phyloP scores from a whole-genome alignment of 257 asterid species.

The Plantago major region DNA sequence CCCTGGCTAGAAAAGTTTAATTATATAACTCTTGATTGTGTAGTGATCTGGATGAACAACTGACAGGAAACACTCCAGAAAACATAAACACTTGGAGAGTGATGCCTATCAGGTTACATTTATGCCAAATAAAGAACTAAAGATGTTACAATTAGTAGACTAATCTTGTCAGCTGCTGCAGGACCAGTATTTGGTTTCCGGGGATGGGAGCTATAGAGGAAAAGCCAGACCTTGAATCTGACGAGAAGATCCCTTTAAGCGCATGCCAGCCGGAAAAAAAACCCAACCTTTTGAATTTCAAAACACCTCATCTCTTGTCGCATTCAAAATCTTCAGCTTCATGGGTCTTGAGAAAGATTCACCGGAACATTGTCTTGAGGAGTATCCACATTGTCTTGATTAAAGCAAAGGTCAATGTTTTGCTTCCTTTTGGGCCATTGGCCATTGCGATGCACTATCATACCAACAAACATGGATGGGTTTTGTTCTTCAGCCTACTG shows the following conservation, averaged over 20 bases:
- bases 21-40: no score
- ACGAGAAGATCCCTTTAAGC: conserved; percentile 61
- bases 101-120: no score
- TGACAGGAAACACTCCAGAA: no score
- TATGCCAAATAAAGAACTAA: no score
- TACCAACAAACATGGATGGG: conserved; percentile 75
- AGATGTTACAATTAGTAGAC: no score
- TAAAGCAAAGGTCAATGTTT: conserved; percentile 68
- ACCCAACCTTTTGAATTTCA: conserved; percentile 45
- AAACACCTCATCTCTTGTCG: conserved; percentile 37
- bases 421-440: conserved; percentile 88
- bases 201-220: conserved; percentile 55
- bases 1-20: no score
- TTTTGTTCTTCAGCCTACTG: conserved; percentile 81
- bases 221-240: conserved; percentile 56
- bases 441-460: conserved; percentile 70
- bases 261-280: conserved; percentile 40
- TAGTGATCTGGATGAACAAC: no score
- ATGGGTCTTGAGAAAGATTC: conserved; percentile 45
- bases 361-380: conserved; percentile 39
- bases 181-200: conserved; percentile 13
- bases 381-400: conserved; percentile 68
- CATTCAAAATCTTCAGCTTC: conserved; percentile 33
- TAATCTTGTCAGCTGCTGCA: no score
- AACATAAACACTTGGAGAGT: no score